Evolutionary conservation across 768 basidiomycete genomes (phyloP), one percentile per base, ranked within the genome.

Genomic region (Dentipellis sp.): DNA sequence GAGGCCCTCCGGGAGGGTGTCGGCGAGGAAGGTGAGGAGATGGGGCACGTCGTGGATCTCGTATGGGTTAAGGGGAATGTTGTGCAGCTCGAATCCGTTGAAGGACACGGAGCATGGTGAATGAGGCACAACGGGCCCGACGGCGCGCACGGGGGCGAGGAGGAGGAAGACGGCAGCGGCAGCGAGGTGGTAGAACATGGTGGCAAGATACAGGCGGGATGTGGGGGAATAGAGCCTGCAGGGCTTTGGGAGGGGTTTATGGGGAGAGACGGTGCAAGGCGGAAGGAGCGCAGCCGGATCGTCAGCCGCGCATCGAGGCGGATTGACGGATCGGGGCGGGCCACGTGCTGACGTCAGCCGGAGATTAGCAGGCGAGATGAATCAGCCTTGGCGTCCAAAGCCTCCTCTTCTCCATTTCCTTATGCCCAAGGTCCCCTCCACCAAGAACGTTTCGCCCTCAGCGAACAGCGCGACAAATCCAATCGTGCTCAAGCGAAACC

Each of bases 401-500:
- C 17, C 49, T 17, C 50, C 29, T 29, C 29, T 29, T 29, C 29
- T 29, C 29, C 29, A 29, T 29, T 29, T 29, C 29, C 29, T 9
- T 16, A 62, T 62, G 61, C 61, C 61, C 37, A 62, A 62, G 53
- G 38, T 55, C 29, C 36, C 50, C 29, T 55, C 47, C 4, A 9
- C 39, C 1, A 62, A 62, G 39, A 50, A 47, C 23, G 59, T 54
- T 53, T 60, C 61, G 56, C 59, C 40, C 52, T 56, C 58, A 14
- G 19, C 53, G 35, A 54, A 35, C 56, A 53, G 56, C 56, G 53
- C 9, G 50, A 52, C 14, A 48, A 59, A 62, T 52, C 61, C 61
- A 37, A 61, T 57, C 29, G 61, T 62, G 12, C 50, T 62, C 53
- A 62, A 60, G 56, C 60, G 71, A 52, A 72, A 72, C 57, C 69